phyloP scores from a whole-genome alignment of 352 stramenopile species.

The Globisporangium sylvaticum region DNA sequence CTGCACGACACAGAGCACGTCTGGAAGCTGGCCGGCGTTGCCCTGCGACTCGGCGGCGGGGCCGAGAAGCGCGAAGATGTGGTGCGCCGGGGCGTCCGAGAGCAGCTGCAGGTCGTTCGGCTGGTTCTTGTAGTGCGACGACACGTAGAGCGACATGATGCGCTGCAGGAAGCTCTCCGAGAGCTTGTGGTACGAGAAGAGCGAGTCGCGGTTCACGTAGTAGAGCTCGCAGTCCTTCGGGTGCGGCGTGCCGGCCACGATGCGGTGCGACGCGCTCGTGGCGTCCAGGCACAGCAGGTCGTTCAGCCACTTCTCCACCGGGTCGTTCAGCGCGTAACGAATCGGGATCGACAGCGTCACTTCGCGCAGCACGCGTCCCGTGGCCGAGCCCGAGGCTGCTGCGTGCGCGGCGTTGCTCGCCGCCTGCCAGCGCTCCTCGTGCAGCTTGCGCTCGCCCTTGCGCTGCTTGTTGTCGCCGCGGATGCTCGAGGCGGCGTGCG shows the following conservation, averaged over 20 bases:
- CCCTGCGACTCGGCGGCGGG: conserved; percentile 90
- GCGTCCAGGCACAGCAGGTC: conserved; percentile 95
- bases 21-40: conserved; percentile 90
- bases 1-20: conserved; percentile 98
- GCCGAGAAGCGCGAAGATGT: conserved; percentile 97
- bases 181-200: conserved; percentile 99
- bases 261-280: conserved; percentile 72
- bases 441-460: conserved; percentile 95
- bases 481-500: conserved; percentile 54
- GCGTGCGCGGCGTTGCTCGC: conserved; percentile 84
- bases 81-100: conserved; percentile 96
- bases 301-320: conserved; percentile 98
- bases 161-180: conserved; percentile 94
- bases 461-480: conserved; percentile 90
- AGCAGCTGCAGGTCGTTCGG: conserved; percentile 99
- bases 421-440: conserved; percentile 95
- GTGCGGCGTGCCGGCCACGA: conserved; percentile 93
- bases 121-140: conserved; percentile 99
- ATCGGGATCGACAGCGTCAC: conserved; percentile 97
- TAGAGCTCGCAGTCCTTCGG: conserved; percentile 97
- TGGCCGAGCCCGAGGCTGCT: conserved; percentile 37
- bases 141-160: conserved; percentile 96
- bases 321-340: conserved; percentile 94
- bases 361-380: conserved; percentile 88
- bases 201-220: conserved; percentile 97